A percentile compares a stretch with the other conserved stretches of the same genome.
Evolutionary conservation across 805 yeast species (phyloP).

Genomic region (Kodamaea laetipori): DNA sequence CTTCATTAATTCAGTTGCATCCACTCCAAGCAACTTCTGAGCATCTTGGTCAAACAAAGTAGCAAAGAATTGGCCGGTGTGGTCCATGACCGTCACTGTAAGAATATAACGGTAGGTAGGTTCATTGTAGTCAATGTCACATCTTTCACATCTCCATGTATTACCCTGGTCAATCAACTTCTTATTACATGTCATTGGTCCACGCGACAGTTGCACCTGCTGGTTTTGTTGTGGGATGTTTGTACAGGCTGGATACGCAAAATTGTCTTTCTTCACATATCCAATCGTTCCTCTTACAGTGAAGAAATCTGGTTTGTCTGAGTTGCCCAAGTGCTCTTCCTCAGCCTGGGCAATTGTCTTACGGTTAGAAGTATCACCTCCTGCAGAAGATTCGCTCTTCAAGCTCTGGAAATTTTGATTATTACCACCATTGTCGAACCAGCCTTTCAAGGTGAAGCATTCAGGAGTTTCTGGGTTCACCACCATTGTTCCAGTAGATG

Average conservation of each 20-base stretch:
- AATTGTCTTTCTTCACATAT: constrained; percentile 69
- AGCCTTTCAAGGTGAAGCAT: constrained; percentile 85
- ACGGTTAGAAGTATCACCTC: constrained; percentile 51
- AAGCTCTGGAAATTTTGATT: constrained; percentile 61
- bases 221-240: constrained; percentile 23
- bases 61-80: constrained; percentile 81
- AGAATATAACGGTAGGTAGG: constrained; percentile 83
- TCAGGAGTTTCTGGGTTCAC: constrained; percentile 88
- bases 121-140: constrained; percentile 65
- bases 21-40: constrained; percentile 59
- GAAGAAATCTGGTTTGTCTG: constrained; percentile 81
- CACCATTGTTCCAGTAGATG: constrained; percentile 72
- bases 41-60: constrained; percentile 89
- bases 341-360: constrained; percentile 67
- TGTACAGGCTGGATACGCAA: constrained; percentile 91
- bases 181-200: constrained; percentile 58
- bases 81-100: constrained; percentile 75
- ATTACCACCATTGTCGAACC: constrained; percentile 86
- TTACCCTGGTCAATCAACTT: constrained; percentile 75
- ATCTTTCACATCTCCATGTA: constrained; percentile 91
- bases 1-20: constrained; percentile 62
- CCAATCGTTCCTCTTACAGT: constrained; percentile 72
- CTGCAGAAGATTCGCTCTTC: constrained; percentile 50
- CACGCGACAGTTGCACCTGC: constrained; percentile 26
- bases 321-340: constrained; percentile 66